Evolutionary conservation across 106 monocot species (phyloP).

Genomic region (Alisma plantagoaquatica): DNA sequence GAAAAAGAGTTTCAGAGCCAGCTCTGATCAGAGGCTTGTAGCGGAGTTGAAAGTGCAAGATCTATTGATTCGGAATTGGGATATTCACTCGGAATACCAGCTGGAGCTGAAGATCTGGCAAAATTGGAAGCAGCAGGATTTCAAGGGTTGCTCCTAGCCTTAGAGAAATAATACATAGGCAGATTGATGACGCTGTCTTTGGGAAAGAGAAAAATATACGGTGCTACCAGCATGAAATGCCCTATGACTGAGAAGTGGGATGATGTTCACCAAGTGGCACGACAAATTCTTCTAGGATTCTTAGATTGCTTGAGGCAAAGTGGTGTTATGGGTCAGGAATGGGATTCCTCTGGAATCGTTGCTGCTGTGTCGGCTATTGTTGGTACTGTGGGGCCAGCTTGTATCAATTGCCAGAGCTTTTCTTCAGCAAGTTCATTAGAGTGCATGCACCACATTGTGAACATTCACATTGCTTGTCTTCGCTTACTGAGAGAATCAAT

Average conservation of each 20-base stretch:
- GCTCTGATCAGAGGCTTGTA: conserved; percentile 82
- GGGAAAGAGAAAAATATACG: conserved; percentile 64
- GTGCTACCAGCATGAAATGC: conserved; percentile 15
- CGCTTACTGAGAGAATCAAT: conserved; percentile 83
- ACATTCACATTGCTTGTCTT: conserved; percentile 70
- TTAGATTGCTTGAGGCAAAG: conserved; percentile 72
- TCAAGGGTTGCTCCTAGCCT: conserved; percentile 49
- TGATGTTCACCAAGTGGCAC: conserved; percentile 61
- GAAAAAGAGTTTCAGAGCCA: conserved; percentile 64
- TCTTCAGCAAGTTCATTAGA: conserved; percentile 31
- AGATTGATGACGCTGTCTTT: conserved; percentile 66
- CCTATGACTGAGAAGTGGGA: conserved; percentile 46
- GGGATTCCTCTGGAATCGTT: conserved; percentile 57
- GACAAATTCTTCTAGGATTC: conserved; percentile 61
- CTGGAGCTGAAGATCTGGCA: conserved; percentile 61
- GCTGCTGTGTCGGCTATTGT: conserved; percentile 90
- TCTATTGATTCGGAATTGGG: conserved; percentile 47
- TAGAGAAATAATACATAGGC: conserved; percentile 81
- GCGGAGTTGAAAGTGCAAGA: conserved; percentile 63
- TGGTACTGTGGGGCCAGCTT: conserved; percentile 52
- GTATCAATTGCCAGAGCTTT: conserved; percentile 25
- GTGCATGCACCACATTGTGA: conserved; percentile 51
- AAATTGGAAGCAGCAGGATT: conserved; percentile 62
- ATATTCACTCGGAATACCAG: conserved; percentile 42
- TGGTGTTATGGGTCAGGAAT: conserved; percentile 51